A percentile compares a stretch with the other conserved stretches of the same genome.
phyloP scores from a whole-genome alignment of 768 basidiomycete species.

The Galerina marginata region DNA sequence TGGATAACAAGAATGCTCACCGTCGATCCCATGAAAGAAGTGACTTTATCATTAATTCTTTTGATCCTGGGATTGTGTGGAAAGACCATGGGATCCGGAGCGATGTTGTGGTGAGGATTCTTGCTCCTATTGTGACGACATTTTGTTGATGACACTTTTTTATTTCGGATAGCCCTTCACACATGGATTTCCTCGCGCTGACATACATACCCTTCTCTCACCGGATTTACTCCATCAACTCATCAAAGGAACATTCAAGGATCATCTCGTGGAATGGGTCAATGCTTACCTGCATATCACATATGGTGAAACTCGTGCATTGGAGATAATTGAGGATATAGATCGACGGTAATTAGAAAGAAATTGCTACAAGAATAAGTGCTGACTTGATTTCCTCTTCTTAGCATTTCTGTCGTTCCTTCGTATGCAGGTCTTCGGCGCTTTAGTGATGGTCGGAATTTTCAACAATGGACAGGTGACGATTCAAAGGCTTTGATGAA shows the following conservation, averaged over 20 bases:
- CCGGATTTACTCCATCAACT: conserved; percentile 45
- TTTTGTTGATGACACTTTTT: not conserved
- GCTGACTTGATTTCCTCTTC: no score
- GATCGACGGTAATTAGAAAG: conserved; percentile 34
- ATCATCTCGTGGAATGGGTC: conserved; percentile 46
- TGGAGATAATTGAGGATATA: conserved; percentile 41
- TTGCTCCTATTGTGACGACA: not conserved
- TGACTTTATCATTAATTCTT: conserved; percentile 27
- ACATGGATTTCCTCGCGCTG: conserved; percentile 33
- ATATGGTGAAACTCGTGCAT: conserved; percentile 20
- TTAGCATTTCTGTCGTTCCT: no score
- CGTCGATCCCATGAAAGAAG: conserved; percentile 27
- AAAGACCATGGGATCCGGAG: conserved; percentile 35
- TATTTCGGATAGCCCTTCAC: conserved; percentile 34
- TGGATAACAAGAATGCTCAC: conserved; percentile 19
- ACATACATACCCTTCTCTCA: conserved; percentile 38
- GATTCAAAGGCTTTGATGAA: no score
- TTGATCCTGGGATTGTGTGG: conserved; percentile 35
- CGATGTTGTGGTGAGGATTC: conserved; percentile 11
- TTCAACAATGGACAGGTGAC: no score
- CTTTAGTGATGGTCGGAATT: no score
- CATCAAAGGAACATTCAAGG: conserved; percentile 48
- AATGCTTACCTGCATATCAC: conserved; percentile 32
- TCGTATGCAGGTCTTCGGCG: no score
- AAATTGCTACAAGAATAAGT: no score